Evolutionary conservation across 2,329 filamentous ascomycete genomes (phyloP).

Genomic region (Trichophyton verrucosum): DNA sequence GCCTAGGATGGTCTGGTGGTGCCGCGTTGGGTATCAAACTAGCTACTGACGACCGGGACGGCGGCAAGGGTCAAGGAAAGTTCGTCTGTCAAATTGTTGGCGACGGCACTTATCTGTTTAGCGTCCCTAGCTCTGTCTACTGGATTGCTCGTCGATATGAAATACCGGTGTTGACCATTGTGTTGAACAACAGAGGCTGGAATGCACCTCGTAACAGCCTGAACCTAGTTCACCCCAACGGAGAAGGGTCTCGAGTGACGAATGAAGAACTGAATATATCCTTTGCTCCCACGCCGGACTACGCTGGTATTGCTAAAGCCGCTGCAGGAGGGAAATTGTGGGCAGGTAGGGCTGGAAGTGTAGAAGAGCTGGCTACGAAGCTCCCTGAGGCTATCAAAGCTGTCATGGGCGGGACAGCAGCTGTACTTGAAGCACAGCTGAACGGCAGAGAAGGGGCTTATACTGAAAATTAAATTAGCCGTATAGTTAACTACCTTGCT

Average conservation of each 20-base stretch:
- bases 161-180: constrained; percentile 54
- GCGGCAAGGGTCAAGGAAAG: constrained; percentile 37
- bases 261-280: constrained; percentile 56
- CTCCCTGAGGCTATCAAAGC: constrained; percentile 47
- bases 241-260: constrained; percentile 47
- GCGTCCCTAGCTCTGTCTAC: constrained; percentile 52
- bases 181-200: constrained; percentile 61
- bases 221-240: constrained; percentile 53
- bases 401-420: constrained; percentile 45
- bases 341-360: constrained; percentile 47
- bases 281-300: constrained; percentile 54
- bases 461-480: constrained; percentile 20
- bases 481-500: background rate
- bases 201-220: constrained; percentile 52
- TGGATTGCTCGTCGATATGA: constrained; percentile 56
- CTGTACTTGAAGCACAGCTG: constrained; percentile 50
- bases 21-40: constrained; percentile 65
- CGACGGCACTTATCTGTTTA: constrained; percentile 56
- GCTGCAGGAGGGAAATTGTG: constrained; percentile 51
- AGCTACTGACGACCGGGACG: constrained; percentile 44
- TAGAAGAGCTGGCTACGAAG: constrained; percentile 42
- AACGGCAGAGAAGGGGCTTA: constrained; percentile 46
- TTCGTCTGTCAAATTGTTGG: constrained; percentile 55
- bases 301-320: constrained; percentile 55
- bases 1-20: constrained; percentile 69